Conservation (phyloP, 495 filamentous ascomycete genomes). For the Aspergillus olivimuriae region DNA sequence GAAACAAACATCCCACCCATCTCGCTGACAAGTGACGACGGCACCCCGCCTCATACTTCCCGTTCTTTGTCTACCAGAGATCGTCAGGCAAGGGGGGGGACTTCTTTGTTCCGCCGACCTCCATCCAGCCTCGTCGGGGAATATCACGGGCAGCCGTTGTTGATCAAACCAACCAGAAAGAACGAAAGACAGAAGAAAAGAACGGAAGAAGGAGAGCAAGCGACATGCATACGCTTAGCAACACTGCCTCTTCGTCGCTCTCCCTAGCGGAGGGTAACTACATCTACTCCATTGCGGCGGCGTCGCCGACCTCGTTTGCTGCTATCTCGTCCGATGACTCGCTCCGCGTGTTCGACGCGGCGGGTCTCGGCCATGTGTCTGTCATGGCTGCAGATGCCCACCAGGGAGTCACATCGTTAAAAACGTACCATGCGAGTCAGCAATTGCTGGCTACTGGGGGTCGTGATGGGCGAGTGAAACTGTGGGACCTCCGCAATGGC, state of each 20-base stretch:
- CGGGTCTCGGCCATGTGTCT: conserved; percentile 29
- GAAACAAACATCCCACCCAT: background rate
- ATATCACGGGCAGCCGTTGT: no score
- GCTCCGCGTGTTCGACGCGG: conserved; percentile 41
- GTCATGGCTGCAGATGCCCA: conserved; percentile 30
- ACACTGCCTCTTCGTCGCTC: conserved; percentile 35
- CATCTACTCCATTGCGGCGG: conserved; percentile 43
- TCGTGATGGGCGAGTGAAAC: conserved; percentile 40
- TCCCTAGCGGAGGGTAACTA: conserved; percentile 43
- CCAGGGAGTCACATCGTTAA: conserved; percentile 39
- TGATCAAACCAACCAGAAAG: no score
- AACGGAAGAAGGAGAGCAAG: background rate
- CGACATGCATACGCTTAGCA: conserved; percentile 36
- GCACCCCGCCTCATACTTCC: background rate
- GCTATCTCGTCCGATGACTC: conserved; percentile 54
- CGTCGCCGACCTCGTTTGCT: conserved; percentile 31
- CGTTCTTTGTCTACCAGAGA: background rate
- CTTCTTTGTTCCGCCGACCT: background rate
- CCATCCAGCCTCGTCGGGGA: no score
- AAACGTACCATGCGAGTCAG: conserved; percentile 23
- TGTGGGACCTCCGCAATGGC: conserved; percentile 40
- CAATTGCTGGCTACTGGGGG: conserved; percentile 39
- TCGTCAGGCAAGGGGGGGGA: background rate
- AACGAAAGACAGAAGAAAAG: no score
- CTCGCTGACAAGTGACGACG: background rate